These are phyloP conservation scores for Neofusicoccum sp. DNA, from an alignment of 2,329 filamentous ascomycete species.

Conservation along the genomic window DNA sequence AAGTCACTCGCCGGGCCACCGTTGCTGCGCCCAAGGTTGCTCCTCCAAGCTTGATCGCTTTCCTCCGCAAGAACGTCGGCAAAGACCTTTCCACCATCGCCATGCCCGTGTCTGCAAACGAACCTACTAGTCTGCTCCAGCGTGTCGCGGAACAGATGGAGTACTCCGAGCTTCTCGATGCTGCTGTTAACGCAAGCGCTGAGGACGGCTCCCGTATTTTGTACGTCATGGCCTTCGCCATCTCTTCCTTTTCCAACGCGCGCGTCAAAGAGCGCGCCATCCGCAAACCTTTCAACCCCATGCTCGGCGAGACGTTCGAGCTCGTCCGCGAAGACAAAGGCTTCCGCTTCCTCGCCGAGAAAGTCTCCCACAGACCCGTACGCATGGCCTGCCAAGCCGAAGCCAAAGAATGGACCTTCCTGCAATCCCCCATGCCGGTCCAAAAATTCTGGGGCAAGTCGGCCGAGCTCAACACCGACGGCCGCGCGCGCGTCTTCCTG, in stretches of 20 bases:
- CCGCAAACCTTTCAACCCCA: conserved; percentile 94
- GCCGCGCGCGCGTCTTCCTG: conserved; percentile 74
- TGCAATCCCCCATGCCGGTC: conserved; percentile 81
- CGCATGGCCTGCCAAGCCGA: conserved; percentile 93
- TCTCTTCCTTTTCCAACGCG: conserved; percentile 78
- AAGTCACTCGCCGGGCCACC: conserved; percentile 65
- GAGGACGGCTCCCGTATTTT: conserved; percentile 71
- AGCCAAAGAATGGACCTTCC: conserved; percentile 77
- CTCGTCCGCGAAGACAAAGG: conserved; percentile 83
- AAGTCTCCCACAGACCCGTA: conserved; percentile 89
- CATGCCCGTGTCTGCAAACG: conserved; percentile 96
- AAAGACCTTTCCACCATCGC: conserved; percentile 96
- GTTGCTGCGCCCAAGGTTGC: conserved; percentile 72
- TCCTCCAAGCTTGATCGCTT: conserved; percentile 89
- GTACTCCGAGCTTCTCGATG: conserved; percentile 80
- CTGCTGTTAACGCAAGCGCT: conserved; percentile 50
- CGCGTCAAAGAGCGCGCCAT: conserved; percentile 87
- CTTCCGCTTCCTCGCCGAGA: conserved; percentile 91
- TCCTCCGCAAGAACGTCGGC: conserved; percentile 94
- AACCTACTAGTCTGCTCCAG: conserved; percentile 84
- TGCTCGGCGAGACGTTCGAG: conserved; percentile 94
- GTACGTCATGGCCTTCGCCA: conserved; percentile 84
- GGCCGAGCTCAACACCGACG: conserved; percentile 89
- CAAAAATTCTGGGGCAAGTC: conserved; percentile 99
- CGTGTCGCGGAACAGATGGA: conserved; percentile 87